phyloP scores from a whole-genome alignment of 257 asterid genomes.

The Solanum clarkiae region DNA sequence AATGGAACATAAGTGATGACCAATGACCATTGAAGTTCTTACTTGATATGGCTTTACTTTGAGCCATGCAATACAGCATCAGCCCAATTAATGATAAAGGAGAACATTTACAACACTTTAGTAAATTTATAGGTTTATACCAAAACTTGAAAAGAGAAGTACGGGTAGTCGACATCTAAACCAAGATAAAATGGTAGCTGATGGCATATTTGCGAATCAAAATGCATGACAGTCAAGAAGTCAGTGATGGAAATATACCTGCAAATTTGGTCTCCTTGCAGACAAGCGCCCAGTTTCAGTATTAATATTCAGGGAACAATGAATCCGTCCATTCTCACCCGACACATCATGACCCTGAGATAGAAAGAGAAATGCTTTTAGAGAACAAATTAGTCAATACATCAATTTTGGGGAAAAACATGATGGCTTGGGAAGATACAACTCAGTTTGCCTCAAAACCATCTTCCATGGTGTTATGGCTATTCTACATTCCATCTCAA shows the following conservation, averaged over 20 bases:
- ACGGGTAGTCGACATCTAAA: not conserved
- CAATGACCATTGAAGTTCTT: not conserved
- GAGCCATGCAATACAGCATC: not conserved
- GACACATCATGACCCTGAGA: slow-evolving; percentile 66
- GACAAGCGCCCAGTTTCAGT: slow-evolving; percentile 98
- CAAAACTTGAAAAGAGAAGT: not conserved
- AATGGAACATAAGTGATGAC: not conserved
- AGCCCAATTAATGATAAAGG: not conserved
- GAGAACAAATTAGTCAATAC: not conserved
- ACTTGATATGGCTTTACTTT: not conserved
- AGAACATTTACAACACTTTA: not conserved
- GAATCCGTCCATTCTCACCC: slow-evolving; percentile 81
- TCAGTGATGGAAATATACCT: slow-evolving; percentile 32
- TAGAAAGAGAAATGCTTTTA: slow-evolving; percentile 4
- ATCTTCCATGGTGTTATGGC: not conserved
- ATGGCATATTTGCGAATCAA: not conserved
- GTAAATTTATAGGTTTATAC: not conserved
- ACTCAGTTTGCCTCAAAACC: not conserved
- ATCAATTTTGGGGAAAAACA: not conserved
- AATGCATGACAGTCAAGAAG: not conserved
- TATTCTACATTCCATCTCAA: not conserved
- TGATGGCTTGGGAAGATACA: not conserved
- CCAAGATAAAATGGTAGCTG: not conserved
- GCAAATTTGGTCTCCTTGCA: slow-evolving; percentile 98
- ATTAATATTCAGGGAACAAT: slow-evolving; percentile 92